Base-by-base conservation (phyloP, 441 rosid species). In the Adansonia grandidieri region DNA sequence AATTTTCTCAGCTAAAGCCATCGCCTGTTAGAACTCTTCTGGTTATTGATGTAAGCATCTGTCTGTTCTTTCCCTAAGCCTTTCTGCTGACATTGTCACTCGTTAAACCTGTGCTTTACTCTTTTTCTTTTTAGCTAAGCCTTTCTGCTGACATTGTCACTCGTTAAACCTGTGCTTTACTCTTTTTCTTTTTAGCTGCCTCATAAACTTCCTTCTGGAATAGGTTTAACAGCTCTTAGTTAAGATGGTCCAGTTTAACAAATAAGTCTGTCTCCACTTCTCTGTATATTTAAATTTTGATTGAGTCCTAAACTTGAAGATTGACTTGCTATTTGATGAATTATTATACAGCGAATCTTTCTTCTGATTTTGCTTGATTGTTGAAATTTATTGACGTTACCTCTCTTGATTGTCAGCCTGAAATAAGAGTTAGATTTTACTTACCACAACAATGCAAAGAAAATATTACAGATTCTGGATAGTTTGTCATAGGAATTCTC, bases 1-100 rank as follows among this genome's bases (percentile, higher is more conserved):
- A 87, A 81, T 82, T 76, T 81, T 81, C 87, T 72, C 92, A 80
- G 64, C 53, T 73, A 58, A 90, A 91, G 88, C 61, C 81, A 71
- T 81, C 88, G 32, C 7, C 77, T n/a, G 78, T 82, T 66, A 83
- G 80, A 83, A 82, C 89, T 79, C 86, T 82, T 76, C 85, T 81
- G 78, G 77, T 82, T 51, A 75, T 85, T 66, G 87, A 89, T 80
- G 92, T 87, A 78, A 86, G 91, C 80, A 71, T 51, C 24, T 76
- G 47, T 62, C n/a, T 72, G 22, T 68, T 64, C 37, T 10, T 24
- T 37, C 48, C 0, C 75, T 67, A 0, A 3, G 28, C 14, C 51
- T 44, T 44, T 22, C 37, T 5, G 44, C 10, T 28, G 50, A 20
- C 51, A 48, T 58, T 61, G 15, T 28, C 44, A 45, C 15, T 19